A percentile compares a stretch with the other conserved stretches of the same genome.
Evolutionary conservation across 2,329 filamentous ascomycete genomes (phyloP).

Genomic region (Lachnellula hyalina): DNA sequence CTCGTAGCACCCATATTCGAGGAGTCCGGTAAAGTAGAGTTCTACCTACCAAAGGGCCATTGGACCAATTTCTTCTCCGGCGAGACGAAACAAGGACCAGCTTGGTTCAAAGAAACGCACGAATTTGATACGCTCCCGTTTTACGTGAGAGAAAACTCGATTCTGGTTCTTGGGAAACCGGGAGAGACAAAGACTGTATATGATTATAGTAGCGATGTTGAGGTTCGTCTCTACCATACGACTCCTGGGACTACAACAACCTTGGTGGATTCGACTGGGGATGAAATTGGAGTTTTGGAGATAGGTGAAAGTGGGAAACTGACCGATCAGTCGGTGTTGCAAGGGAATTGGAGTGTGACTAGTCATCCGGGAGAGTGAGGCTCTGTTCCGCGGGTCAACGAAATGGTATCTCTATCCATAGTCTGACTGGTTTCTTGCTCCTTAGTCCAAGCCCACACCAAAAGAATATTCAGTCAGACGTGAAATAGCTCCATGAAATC

Average conservation of each 20-base stretch:
- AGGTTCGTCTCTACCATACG: slow-evolving; percentile 43
- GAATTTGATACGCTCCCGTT: slow-evolving; percentile 42
- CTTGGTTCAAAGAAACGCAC: slow-evolving; percentile 43
- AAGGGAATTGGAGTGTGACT: slow-evolving; percentile 31
- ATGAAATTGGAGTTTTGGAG: slow-evolving; percentile 36
- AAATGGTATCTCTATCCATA: no score
- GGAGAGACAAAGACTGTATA: slow-evolving; percentile 28
- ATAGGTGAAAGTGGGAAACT: slow-evolving; percentile 38
- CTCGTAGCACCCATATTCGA: slow-evolving; percentile 54
- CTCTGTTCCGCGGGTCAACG: neutral
- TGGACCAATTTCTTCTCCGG: slow-evolving; percentile 47
- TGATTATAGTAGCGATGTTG: slow-evolving; percentile 30
- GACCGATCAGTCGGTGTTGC: slow-evolving; percentile 35
- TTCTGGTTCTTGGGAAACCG: slow-evolving; percentile 29
- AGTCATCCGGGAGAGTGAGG: neutral
- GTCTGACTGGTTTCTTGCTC: no score
- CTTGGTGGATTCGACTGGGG: slow-evolving; percentile 41
- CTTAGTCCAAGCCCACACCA: no score
- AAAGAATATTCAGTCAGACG: no score
- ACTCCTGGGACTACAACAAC: slow-evolving; percentile 37
- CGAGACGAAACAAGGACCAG: slow-evolving; percentile 36
- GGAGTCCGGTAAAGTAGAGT: slow-evolving; percentile 49
- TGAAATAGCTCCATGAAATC: no score
- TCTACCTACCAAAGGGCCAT: slow-evolving; percentile 48
- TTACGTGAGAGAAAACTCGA: slow-evolving; percentile 36